Evolutionary conservation across 768 basidiomycete genomes (phyloP).

Genomic region (Auriscalpium microsporum): DNA sequence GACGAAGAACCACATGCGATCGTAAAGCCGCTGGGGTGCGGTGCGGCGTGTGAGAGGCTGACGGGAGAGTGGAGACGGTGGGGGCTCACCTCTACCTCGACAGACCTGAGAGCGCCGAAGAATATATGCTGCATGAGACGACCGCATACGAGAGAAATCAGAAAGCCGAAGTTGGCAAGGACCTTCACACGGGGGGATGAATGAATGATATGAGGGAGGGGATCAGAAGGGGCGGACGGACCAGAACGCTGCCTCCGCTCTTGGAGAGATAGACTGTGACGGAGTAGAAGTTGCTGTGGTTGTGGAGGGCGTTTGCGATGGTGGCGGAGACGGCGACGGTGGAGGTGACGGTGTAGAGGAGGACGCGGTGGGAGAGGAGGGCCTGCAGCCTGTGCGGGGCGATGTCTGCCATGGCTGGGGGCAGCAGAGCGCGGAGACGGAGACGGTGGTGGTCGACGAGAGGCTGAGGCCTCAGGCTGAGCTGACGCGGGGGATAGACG

Average conservation of each 20-base stretch:
- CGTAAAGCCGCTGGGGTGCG: constrained; percentile 78
- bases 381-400: constrained; percentile 45
- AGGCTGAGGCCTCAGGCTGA: no score
- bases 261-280: constrained; percentile 88
- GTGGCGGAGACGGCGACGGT: constrained; percentile 61
- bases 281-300: constrained; percentile 88
- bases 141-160: constrained; percentile 67
- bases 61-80: background rate
- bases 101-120: constrained; percentile 80
- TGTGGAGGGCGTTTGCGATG: constrained; percentile 71
- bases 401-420: constrained; percentile 28
- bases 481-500: background rate
- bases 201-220: constrained; percentile 1
- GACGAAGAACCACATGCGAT: constrained; percentile 94
- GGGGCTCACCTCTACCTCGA: constrained; percentile 79
- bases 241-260: constrained; percentile 88
- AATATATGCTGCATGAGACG: constrained; percentile 79
- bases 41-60: background rate
- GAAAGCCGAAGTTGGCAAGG: constrained; percentile 82
- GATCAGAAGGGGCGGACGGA: constrained; percentile 27
- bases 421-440: no score
- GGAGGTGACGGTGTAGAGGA: constrained; percentile 64
- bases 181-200: constrained; percentile 39
- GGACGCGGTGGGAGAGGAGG: constrained; percentile 51
- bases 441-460: background rate